Base-by-base conservation (phyloP, 1,284 basidiomycete species). In the Ceratobasidium sp. region DNA sequence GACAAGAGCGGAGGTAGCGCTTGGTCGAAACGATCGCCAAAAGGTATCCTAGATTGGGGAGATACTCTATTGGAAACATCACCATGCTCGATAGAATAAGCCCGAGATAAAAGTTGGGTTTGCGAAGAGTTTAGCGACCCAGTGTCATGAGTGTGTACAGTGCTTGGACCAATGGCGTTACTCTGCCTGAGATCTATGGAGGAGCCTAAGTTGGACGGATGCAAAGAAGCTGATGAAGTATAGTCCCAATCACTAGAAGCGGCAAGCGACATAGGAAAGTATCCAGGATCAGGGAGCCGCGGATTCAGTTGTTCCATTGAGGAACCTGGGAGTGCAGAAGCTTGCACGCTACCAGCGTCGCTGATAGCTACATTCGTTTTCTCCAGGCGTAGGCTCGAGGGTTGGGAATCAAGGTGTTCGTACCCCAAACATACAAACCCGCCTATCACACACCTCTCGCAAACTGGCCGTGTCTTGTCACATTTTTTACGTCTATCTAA, bases 381-480 rank as follows among this genome's bases (percentile, higher is more conserved):
- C 33, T 33, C n/a, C 18, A 12, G 4, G 5, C 33, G 23, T 26
- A 39, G 26, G 2, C 53, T 20, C 6, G 26, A 26, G 20, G 40
- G 9, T 26, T n/a, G 15, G 46, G 46, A 18, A 3, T 69, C 28
- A 20, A 56, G 53, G 26, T 55, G 67, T 40, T 40, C 61, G 28
- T 76, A 76, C 44, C 73, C 73, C 46, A 67, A 58, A 46, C 73
- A 76, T 13, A 40, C 73, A 33, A 60, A 55, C 9, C 63, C 73
- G 28, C 61, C 33, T 1, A 20, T 67, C 5, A 1, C 1, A 76
- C 73, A 76, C n/a, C 73, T 66, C 33, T 56, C 61, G 26, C 73
- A 76, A 13, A 28, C 6, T 6, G 73, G 73, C 15, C 53, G 61
- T 18, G 44, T 33, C 23, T 40, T 39, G 53, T 76, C 73, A 26